phyloP scores from a whole-genome alignment of 352 stramenopile genomes.

The Phytophthora agathidicida region DNA sequence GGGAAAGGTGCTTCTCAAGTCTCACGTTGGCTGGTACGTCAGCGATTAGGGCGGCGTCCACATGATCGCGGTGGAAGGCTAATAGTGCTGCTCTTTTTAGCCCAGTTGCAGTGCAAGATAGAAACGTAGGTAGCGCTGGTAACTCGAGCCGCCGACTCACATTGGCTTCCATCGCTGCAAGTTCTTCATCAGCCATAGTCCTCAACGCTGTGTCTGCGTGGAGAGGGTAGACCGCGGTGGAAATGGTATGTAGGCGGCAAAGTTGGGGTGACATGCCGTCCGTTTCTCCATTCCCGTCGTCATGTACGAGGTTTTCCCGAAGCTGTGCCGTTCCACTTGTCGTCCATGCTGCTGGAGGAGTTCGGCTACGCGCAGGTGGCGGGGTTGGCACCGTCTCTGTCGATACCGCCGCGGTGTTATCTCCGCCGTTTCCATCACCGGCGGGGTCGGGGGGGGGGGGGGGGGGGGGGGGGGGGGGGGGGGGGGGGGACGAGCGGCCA shows the following conservation, averaged over 20 bases:
- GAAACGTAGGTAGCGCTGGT: neutral
- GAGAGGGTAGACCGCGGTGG: neutral
- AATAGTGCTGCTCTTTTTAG: neutral
- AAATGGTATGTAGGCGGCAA: neutral
- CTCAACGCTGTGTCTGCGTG: neutral
- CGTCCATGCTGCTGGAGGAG: too few relatives aligned
- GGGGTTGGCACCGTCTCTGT: too few relatives aligned
- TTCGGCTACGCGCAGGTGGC: too few relatives aligned
- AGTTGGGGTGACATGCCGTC: too few relatives aligned
- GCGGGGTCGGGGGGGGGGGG: too few relatives aligned
- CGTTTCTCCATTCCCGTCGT: too few relatives aligned
- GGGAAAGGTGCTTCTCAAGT: neutral
- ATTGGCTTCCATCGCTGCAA: neutral
- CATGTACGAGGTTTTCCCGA: too few relatives aligned
- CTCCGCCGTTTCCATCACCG: too few relatives aligned
- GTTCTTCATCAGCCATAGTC: neutral
- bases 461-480: too few relatives aligned
- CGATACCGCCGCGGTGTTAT: too few relatives aligned
- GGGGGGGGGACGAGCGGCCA: too few relatives aligned
- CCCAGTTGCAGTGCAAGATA: neutral
- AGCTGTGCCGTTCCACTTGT: too few relatives aligned
- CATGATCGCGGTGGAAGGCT: neutral
- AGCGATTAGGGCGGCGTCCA: neutral
- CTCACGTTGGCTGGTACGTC: neutral
- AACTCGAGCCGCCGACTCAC: neutral